Conservation (phyloP, 768 basidiomycete genomes). For the Naganishia kalamii region DNA sequence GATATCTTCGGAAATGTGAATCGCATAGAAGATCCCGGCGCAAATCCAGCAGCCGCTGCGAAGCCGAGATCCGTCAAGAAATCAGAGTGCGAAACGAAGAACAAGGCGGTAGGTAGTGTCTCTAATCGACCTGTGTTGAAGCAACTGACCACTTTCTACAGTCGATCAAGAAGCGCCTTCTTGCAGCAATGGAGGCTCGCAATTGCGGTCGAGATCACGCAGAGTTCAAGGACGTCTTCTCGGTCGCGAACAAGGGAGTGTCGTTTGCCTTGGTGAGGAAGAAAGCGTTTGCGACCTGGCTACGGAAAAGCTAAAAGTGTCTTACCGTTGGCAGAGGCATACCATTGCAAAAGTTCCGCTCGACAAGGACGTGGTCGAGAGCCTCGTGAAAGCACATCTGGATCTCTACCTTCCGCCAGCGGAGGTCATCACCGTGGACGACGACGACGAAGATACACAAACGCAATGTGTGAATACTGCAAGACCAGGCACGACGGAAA, state of each 20-base stretch:
- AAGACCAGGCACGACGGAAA: background rate
- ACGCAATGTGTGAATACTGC: background rate
- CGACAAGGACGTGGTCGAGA: slow-evolving; percentile 1
- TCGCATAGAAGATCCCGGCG: background rate
- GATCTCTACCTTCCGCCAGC: slow-evolving; percentile 2
- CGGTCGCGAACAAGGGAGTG: slow-evolving; percentile 37
- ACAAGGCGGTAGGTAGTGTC: slow-evolving; percentile 7
- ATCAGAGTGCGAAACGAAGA: slow-evolving; percentile 1
- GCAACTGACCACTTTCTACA: slow-evolving; percentile 3
- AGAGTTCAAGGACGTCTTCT: slow-evolving; percentile 42
- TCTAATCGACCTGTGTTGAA: background rate
- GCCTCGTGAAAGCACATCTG: slow-evolving; percentile 4
- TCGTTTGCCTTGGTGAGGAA: slow-evolving; percentile 41
- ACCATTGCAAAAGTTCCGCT: background rate
- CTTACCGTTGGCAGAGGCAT: background rate
- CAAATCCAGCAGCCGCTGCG: background rate
- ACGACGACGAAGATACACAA: background rate
- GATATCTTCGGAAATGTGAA: background rate
- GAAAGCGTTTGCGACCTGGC: background rate
- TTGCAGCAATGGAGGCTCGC: slow-evolving; percentile 31
- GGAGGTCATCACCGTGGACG: background rate
- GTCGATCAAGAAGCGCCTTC: slow-evolving; percentile 40
- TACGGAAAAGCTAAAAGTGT: background rate
- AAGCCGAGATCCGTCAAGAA: background rate
- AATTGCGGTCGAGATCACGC: slow-evolving; percentile 32